A percentile compares a stretch with the other conserved stretches of the same genome.
Evolutionary conservation across 352 stramenopile species (phyloP).

Genomic region (Phytophthora sansomeana): DNA sequence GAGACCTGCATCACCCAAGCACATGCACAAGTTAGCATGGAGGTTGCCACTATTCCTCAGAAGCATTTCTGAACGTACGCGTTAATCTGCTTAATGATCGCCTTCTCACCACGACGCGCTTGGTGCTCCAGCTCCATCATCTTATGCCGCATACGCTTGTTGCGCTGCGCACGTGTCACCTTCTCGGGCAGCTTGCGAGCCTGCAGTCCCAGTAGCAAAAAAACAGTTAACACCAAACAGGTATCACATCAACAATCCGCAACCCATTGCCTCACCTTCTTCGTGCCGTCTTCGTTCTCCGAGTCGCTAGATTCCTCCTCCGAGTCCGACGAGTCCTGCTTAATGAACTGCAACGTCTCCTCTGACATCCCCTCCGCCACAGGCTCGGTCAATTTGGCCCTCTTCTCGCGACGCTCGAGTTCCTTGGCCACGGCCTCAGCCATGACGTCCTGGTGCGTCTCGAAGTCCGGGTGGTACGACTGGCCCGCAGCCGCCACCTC

Average conservation of each 20-base stretch:
- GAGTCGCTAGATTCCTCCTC: constrained; percentile 50
- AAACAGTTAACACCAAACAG: constrained; percentile 1
- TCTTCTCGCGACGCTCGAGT: constrained; percentile 66
- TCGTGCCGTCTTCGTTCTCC: constrained; percentile 52
- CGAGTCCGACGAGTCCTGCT: constrained; percentile 59
- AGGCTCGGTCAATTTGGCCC: constrained; percentile 52
- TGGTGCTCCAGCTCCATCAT: constrained; percentile 80
- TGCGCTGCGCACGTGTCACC: constrained; percentile 75
- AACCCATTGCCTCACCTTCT: constrained; percentile 19
- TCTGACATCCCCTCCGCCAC: constrained; percentile 72
- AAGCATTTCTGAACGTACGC: constrained; percentile 60
- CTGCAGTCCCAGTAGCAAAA: constrained; percentile 4
- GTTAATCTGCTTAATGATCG: constrained; percentile 90
- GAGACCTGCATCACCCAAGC: constrained; percentile 42
- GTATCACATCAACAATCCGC: background rate
- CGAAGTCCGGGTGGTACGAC: constrained; percentile 89
- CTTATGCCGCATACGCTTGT: constrained; percentile 85
- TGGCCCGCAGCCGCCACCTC: constrained; percentile 77
- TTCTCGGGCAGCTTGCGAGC: constrained; percentile 57
- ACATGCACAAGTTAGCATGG: constrained; percentile 5
- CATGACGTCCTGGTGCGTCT: constrained; percentile 83
- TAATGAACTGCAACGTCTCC: constrained; percentile 85
- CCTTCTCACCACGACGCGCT: constrained; percentile 65
- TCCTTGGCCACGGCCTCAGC: constrained; percentile 75
- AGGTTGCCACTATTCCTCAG: background rate